Evolutionary conservation across 1,284 basidiomycete species (phyloP).

Genomic region (Clitocybe nebularis): DNA sequence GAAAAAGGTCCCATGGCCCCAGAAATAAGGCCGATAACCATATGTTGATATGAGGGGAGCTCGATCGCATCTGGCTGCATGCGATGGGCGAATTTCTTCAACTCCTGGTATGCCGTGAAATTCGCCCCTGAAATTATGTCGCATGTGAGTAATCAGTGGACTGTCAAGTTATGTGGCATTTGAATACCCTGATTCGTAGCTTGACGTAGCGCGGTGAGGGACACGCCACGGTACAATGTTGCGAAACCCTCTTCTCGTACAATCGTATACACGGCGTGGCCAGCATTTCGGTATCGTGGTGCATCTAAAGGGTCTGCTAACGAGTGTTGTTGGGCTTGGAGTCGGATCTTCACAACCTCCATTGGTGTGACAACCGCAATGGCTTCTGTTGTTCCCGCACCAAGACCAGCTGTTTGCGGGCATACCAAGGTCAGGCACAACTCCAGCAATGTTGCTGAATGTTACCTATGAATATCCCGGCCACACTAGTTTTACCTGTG

Average conservation of each 20-base stretch:
- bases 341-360: constrained; percentile 98
- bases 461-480: constrained; percentile 79
- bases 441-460: too few species aligned
- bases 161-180: not conserved
- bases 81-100: constrained; percentile 80
- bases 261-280: constrained; percentile 95
- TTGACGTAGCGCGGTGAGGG: constrained; percentile 91
- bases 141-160: not conserved
- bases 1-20: constrained; percentile 98
- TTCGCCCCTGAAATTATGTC: constrained; percentile 69
- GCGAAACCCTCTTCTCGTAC: constrained; percentile 87
- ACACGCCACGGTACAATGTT: constrained; percentile 91
- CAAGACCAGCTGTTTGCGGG: constrained; percentile 71
- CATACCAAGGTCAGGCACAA: too few species aligned
- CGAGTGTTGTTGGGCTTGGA: constrained; percentile 98
- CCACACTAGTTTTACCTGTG: constrained; percentile 75
- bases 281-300: constrained; percentile 95
- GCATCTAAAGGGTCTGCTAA: constrained; percentile 93
- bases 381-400: constrained; percentile 93
- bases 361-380: constrained; percentile 95
- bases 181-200: constrained; percentile 92
- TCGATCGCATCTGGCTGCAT: constrained; percentile 74
- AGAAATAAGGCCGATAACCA: constrained; percentile 90
- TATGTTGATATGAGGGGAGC: constrained; percentile 93
- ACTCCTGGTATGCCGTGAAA: constrained; percentile 97